Percentiles rank a stretch among this genome's conserved stretches.
phyloP scores from a whole-genome alignment of 306 rosid genomes.

The Prunus fruticosa region DNA sequence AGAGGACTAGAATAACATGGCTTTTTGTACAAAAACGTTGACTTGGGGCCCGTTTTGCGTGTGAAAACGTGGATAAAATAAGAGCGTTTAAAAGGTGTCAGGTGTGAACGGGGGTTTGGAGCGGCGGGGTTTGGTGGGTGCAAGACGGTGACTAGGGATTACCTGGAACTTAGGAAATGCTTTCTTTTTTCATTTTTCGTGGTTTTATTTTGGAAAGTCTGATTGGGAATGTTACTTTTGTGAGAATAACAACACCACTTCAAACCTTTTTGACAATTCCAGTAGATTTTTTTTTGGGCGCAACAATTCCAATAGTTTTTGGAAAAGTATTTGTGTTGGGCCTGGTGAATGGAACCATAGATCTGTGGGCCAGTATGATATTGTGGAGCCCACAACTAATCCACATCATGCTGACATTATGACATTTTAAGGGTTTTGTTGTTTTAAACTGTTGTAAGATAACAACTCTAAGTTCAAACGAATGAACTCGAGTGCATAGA shows the following conservation, averaged over 20 bases:
- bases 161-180: background rate
- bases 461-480: rapidly evolving
- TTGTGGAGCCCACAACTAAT: background rate
- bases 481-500: too few species aligned
- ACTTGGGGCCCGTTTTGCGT: background rate
- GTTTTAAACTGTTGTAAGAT: too few species aligned
- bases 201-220: background rate
- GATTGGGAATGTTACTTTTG: background rate
- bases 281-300: background rate
- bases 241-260: background rate
- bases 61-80: conserved; percentile 6
- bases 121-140: conserved; percentile 24
- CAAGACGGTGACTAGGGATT: conserved; percentile 28
- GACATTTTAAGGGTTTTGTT: too few species aligned
- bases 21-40: background rate
- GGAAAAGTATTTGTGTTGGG: conserved; percentile 3
- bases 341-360: background rate
- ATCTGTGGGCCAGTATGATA: background rate
- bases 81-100: background rate
- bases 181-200: background rate
- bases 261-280: conserved; percentile 2
- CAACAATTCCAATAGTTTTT: background rate
- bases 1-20: background rate
- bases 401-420: background rate
- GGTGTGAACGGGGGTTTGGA: conserved; percentile 32